Evolutionary conservation across 352 stramenopile genomes (phyloP).

Genomic region (Pythium guiyangense): DNA sequence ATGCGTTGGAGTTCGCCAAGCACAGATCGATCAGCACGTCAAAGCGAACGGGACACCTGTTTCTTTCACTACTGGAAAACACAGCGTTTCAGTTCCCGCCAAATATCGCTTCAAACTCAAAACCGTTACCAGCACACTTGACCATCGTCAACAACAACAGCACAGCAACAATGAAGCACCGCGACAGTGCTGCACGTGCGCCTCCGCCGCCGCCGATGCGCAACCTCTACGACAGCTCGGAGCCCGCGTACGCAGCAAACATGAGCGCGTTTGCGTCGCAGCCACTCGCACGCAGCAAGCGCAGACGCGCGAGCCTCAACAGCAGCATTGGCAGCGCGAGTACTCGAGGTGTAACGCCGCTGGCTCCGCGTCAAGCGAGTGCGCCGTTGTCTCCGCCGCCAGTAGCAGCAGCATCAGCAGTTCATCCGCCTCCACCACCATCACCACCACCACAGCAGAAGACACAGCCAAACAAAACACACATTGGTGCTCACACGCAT

Average conservation of each 20-base stretch:
- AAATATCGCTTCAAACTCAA: too few relatives aligned
- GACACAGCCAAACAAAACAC: not conserved
- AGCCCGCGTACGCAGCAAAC: slow-evolving; percentile 5
- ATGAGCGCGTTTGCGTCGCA: slow-evolving; percentile 14
- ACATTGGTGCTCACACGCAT: not conserved
- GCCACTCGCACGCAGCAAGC: slow-evolving; percentile 11
- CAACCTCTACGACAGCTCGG: slow-evolving; percentile 16
- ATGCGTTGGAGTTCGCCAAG: too few relatives aligned
- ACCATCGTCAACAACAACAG: too few relatives aligned
- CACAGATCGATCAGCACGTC: too few relatives aligned
- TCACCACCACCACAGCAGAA: not conserved
- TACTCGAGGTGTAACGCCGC: too few relatives aligned
- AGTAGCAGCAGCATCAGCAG: not conserved
- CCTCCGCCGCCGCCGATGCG: not conserved
- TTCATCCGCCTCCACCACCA: too few relatives aligned
- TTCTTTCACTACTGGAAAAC: too few relatives aligned
- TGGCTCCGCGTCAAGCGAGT: not conserved
- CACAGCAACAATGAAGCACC: not conserved
- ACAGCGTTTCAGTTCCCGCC: too few relatives aligned
- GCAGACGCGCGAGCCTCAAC: slow-evolving; percentile 7
- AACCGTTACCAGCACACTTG: too few relatives aligned
- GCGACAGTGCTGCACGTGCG: not conserved
- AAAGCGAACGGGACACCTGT: too few relatives aligned
- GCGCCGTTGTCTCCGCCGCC: not conserved
- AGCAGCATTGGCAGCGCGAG: not conserved